Evolutionary conservation across 768 basidiomycete species (phyloP).

Genomic region (Lactarius vividus): DNA sequence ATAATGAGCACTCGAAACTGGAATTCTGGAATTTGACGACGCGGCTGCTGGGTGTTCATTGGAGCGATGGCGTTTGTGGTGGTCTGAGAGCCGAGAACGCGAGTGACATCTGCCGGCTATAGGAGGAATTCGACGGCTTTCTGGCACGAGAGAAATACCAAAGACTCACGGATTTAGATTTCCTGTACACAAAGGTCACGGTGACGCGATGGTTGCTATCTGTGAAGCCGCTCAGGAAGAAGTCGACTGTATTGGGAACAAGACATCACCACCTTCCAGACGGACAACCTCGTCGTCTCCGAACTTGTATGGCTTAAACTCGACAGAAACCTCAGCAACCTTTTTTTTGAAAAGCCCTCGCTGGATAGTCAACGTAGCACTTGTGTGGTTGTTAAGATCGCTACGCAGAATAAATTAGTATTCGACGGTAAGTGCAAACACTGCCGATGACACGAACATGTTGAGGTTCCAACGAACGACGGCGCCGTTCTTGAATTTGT

Average conservation of each 20-base stretch:
- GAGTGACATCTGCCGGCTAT: neutral
- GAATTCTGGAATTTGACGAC: too few relatives aligned
- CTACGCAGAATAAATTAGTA: neutral
- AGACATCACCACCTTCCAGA: neutral
- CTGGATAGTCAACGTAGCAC: neutral
- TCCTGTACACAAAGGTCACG: neutral
- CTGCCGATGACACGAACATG: neutral
- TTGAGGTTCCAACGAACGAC: neutral
- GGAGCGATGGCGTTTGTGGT: too few relatives aligned
- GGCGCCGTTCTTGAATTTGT: neutral
- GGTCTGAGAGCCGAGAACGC: neutral
- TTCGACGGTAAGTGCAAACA: neutral
- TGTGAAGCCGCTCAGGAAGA: neutral
- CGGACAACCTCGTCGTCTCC: neutral
- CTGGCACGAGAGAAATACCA: neutral
- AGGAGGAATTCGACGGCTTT: neutral
- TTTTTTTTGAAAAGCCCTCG: fast-evolving
- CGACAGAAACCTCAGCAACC: neutral
- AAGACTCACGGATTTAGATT: neutral
- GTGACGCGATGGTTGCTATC: neutral
- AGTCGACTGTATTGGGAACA: neutral
- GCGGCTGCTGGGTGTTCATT: too few relatives aligned
- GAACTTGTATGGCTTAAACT: neutral
- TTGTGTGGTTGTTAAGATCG: neutral
- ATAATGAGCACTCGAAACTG: too few relatives aligned